Base-by-base conservation (phyloP, 1,284 basidiomycete species). In the Prillingera fragicola region DNA sequence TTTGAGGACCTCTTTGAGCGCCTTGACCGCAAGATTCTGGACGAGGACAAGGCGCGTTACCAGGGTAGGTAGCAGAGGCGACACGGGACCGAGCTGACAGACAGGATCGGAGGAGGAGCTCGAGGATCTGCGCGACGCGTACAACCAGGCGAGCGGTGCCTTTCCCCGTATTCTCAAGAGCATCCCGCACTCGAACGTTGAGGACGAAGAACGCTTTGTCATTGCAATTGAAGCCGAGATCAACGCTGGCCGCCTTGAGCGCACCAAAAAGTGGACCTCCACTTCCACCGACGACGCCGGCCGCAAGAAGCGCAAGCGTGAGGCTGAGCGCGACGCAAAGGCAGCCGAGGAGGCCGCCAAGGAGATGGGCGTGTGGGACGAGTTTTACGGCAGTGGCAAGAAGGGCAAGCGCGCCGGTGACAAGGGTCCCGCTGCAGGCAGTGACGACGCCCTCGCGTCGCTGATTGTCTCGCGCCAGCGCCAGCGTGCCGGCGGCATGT, bases 331-430 rank as follows among this genome's bases (percentile, higher is more conserved):
- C 63, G 88, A 92, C 68, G 87, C 87, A 0, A 73, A 74, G 40
- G 87, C 94, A 60, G 91, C 91, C 1, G 91, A 95, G 65, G 75
- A 80, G 34, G 71, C 84, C 18, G 90, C 91, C 1, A 87, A 82
- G 59, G 87, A 91, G 57, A 73, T 96, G 14, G 91, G 89, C 10
- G 85, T 95, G 8, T 91, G 88, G 84, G 90, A 95, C 48, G 89
- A 95, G 65, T 92, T 96, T 60, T 95, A 87, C 63, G 90, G 88
- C 2, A 80, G 74, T 48, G 88, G 85, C 5, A 84, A 84, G 70
- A 74, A 78, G 15, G 81, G 82, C 13, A 73, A 79, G 34, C 75
- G 81, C 48, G 80, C 79, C 59, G 77, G 73, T 2, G 84, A 82
- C 52, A 36, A 45, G 19, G 74, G 68, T 3, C 78, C 68, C 3